A percentile compares a stretch with the other conserved stretches of the same genome.
Conservation (phyloP, 768 basidiomycete genomes). For the Boletus edulis region DNA sequence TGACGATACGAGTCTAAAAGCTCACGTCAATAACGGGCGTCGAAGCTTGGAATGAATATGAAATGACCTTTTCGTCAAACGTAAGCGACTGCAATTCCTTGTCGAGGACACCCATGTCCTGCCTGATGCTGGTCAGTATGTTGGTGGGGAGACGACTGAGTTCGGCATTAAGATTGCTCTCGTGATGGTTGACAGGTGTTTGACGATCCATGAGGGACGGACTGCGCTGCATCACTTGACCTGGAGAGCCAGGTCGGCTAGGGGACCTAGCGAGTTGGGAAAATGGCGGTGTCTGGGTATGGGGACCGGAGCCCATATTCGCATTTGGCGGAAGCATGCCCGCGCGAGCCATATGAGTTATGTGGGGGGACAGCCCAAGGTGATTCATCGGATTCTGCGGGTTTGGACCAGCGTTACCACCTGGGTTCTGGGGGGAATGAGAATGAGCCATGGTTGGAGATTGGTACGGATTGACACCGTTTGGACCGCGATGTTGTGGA, state of each 20-base stretch:
- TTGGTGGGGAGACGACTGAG: slow-evolving; percentile 38
- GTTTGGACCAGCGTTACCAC: slow-evolving; percentile 31
- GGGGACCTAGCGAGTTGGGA: slow-evolving; percentile 51
- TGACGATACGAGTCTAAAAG: slow-evolving; percentile 38
- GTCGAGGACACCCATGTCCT: slow-evolving; percentile 42
- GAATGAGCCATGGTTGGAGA: slow-evolving; percentile 66
- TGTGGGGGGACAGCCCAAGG: slow-evolving; percentile 52
- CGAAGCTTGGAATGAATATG: neutral
- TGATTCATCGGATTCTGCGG: slow-evolving; percentile 44
- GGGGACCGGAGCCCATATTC: slow-evolving; percentile 35
- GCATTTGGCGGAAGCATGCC: slow-evolving; percentile 53
- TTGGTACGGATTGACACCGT: slow-evolving; percentile 51
- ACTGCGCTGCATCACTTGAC: slow-evolving; percentile 51
- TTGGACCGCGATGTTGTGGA: slow-evolving; percentile 43
- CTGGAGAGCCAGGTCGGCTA: slow-evolving; percentile 58
- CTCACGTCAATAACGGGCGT: slow-evolving; percentile 11
- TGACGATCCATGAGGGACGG: slow-evolving; percentile 54
- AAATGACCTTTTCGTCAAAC: slow-evolving; percentile 58
- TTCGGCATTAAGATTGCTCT: slow-evolving; percentile 38
- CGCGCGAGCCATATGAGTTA: slow-evolving; percentile 39
- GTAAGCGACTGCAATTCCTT: slow-evolving; percentile 46
- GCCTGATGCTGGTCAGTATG: slow-evolving; percentile 35
- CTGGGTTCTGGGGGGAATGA: slow-evolving; percentile 52
- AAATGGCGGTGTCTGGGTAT: slow-evolving; percentile 42
- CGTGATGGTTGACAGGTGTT: slow-evolving; percentile 33